phyloP scores from a whole-genome alignment of 2,329 filamentous ascomycete species.

The Apiospora pterosperma region DNA sequence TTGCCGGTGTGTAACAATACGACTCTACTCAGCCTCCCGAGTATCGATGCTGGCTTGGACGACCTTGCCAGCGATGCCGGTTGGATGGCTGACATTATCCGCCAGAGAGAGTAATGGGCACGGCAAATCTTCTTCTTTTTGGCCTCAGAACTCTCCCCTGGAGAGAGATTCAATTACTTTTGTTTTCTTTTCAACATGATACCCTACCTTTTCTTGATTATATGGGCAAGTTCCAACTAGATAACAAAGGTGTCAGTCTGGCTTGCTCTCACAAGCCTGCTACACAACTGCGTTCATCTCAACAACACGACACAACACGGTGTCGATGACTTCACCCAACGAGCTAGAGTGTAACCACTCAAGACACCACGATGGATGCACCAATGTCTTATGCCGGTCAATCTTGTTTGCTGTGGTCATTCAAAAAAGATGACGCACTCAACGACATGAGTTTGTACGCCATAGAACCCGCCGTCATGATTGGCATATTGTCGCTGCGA shows the following conservation, averaged over 20 bases:
- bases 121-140: not conserved
- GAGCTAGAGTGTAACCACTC: too few species aligned
- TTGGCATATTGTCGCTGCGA: not conserved
- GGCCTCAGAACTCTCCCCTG: not conserved
- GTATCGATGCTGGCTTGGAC: slow-evolving; percentile 29
- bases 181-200: not conserved
- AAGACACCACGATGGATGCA: not conserved
- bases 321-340: too few species aligned
- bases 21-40: slow-evolving; percentile 23
- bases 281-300: too few species aligned
- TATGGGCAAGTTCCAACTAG: not conserved
- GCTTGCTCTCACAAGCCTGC: too few species aligned
- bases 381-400: not conserved
- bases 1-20: slow-evolving; percentile 18
- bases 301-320: too few species aligned
- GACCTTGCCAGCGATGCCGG: slow-evolving; percentile 42
- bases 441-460: not conserved
- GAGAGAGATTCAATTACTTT: not conserved
- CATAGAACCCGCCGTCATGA: not conserved
- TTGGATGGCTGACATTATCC: slow-evolving; percentile 49
- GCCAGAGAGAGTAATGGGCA: not conserved
- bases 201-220: not conserved
- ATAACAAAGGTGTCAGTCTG: too few species aligned
- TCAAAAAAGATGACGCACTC: not conserved
- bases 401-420: not conserved